Evolutionary conservation across 179 eudicot species (phyloP), one percentile per base, ranked within the genome.

Genomic region (Silene coronaria): DNA sequence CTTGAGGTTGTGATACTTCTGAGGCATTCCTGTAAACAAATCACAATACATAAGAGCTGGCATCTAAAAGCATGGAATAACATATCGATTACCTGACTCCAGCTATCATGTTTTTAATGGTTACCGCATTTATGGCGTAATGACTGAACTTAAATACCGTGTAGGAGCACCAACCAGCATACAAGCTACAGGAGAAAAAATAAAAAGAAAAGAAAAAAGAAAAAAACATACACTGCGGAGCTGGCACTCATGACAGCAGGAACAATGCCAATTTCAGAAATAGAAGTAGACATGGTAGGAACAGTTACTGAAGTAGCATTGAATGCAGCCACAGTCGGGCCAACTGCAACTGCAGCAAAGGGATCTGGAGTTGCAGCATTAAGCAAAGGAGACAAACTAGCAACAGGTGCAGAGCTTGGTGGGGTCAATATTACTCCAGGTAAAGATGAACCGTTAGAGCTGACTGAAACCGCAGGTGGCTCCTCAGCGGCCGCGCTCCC

Each of bases 381-480:
- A 72, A 59, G 70, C 70, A 68, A 59, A 77, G 87, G 79, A 70
- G 95, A 80, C 38, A 84, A 75, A 85, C 76, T 83, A 76, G 76
- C 82, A 84, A 76, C 88, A 67, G 85, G 58, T 77, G 86, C 81
- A 79, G 76, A 81, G 55, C 87, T 80, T 58, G 81, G 70, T 73
- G 90, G 91, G 79, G 91, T 88, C 55, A 84, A 82, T 80, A 80
- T 70, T 65, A 82, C 75, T 38, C 81, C 89, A 80, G 87, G 61
- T 58, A 70, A 46, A 24, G 77, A 77, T 70, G 82, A 75, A 69
- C 77, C 76, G 71, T 80, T 79, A 75, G 88, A 75, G 79, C 82
- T 82, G 59, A 78, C 76, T 21, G 83, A 62, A 83, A 70, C 84
- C 30, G 75, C 21, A 76, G 82, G 61, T 76, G 82, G 87, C 77